phyloP scores from a whole-genome alignment of 139 green algal species.

The Coelastrella sp. region DNA sequence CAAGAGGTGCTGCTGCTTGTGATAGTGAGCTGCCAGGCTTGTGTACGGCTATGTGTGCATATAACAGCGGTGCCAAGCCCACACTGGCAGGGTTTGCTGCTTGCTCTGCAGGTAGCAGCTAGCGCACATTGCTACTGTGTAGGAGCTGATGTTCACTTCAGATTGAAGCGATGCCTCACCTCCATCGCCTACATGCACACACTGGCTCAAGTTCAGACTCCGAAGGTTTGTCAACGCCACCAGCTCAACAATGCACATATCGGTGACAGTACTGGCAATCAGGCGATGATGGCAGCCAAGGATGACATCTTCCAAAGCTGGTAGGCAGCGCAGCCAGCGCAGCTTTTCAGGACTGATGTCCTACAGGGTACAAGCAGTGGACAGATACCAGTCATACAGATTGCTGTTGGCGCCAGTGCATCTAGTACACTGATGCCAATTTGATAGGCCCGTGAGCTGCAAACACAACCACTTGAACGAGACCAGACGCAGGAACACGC shows the following conservation, averaged over 20 bases:
- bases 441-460: too few relatives aligned
- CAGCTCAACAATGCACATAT: constrained; percentile 53
- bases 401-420: neutral
- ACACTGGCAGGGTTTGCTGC: too few relatives aligned
- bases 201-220: constrained; percentile 59
- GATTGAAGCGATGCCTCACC: constrained; percentile 14
- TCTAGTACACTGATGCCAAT: neutral
- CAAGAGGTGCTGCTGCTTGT: too few relatives aligned
- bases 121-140: too few relatives aligned
- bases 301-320: constrained; percentile 38
- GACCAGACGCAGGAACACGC: neutral
- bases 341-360: constrained; percentile 48
- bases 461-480: too few relatives aligned
- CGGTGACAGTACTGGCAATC: constrained; percentile 54
- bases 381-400: neutral
- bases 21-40: too few relatives aligned
- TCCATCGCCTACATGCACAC: constrained; percentile 64
- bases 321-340: constrained; percentile 34
- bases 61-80: neutral
- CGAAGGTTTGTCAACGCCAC: constrained; percentile 40
- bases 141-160: too few relatives aligned
- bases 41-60: too few relatives aligned
- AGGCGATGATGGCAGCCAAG: constrained; percentile 48
- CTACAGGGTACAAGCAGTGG: constrained; percentile 19
- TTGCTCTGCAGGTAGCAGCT: too few relatives aligned